phyloP scores from a whole-genome alignment of 352 stramenopile species.

The Pythium insidiosum region DNA sequence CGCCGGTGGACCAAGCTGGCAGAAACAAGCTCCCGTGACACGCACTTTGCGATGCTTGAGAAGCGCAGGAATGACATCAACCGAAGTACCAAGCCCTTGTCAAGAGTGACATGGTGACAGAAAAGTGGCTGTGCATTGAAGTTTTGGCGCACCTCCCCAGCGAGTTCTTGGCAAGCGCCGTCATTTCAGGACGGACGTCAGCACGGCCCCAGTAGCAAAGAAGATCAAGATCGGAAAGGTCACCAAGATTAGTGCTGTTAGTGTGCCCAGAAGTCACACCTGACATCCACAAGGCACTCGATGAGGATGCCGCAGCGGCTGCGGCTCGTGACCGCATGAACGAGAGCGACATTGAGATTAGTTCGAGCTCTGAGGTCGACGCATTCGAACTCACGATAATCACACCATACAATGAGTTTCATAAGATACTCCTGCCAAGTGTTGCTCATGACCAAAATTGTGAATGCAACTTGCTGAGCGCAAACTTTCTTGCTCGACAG shows the following conservation, averaged over 20 bases:
- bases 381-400: no score
- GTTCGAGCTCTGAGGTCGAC: no score
- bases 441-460: neutral
- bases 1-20: no score
- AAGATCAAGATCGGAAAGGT: no score
- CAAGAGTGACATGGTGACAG: neutral
- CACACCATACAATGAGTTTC: slow-evolving; percentile 1
- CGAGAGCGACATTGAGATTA: slow-evolving; percentile 1
- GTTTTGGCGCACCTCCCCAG: neutral
- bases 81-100: neutral
- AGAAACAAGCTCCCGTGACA: no score
- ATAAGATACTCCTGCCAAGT: neutral
- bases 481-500: slow-evolving; percentile 1
- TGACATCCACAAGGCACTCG: no score
- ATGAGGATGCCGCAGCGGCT: no score
- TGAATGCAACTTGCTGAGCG: slow-evolving; percentile 1
- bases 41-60: no score
- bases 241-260: no score
- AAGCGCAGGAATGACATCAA: slow-evolving; percentile 3
- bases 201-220: neutral
- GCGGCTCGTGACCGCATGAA: no score
- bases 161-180: neutral
- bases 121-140: neutral
- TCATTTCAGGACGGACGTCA: neutral
- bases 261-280: no score